Conservation (phyloP, 2,329 filamentous ascomycete species). For the Periconia macrospinosa region DNA sequence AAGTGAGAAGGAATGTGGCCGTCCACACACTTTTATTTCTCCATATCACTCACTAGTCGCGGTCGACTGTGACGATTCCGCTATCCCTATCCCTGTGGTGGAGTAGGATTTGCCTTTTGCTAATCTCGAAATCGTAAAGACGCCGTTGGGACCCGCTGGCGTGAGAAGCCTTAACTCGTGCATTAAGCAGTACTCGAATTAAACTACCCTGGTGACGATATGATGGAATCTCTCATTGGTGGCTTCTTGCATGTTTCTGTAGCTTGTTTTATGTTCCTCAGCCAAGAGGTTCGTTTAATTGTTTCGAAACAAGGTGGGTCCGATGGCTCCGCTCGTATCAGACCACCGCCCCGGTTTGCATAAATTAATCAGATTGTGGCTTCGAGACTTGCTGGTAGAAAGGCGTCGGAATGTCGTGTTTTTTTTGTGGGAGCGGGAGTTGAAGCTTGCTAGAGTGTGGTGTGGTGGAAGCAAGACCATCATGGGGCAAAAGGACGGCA, state of each 20-base stretch:
- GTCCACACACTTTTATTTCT: neutral
- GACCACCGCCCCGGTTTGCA: neutral
- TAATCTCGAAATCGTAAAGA: neutral
- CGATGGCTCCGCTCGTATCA: neutral
- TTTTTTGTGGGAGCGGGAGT: too few species aligned
- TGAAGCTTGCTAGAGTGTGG: too few species aligned
- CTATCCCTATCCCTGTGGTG: too few species aligned
- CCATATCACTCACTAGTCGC: neutral
- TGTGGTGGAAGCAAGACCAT: too few species aligned
- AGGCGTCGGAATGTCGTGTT: too few species aligned
- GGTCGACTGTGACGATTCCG: neutral
- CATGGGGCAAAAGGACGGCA: too few species aligned
- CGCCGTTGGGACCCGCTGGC: neutral
- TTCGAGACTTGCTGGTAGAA: neutral
- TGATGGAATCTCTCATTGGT: neutral
- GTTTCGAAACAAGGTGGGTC: slow-evolving; percentile 2
- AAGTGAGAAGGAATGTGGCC: neutral
- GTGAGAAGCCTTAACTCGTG: neutral
- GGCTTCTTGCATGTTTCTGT: neutral
- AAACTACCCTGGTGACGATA: neutral
- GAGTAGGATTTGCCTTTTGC: neutral
- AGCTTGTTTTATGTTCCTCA: neutral
- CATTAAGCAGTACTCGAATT: neutral
- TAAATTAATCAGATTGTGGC: neutral
- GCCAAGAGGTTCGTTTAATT: neutral